Conservation (phyloP, 2,329 filamentous ascomycete genomes). For the Hypocrella siamensis region DNA sequence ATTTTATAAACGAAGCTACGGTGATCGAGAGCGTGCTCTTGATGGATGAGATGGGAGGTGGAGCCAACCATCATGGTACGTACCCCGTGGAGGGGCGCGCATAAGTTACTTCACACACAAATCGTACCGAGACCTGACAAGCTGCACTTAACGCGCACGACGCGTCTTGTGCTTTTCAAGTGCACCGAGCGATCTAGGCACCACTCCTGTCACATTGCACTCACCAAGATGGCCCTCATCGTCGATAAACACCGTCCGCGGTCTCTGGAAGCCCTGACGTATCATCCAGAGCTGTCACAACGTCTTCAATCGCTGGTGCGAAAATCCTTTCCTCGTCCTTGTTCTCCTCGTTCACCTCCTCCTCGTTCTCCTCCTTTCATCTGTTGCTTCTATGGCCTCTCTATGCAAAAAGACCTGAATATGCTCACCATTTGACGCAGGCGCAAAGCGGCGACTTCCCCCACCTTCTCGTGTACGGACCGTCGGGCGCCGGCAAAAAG, state of each 20-base stretch:
- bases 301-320: slow-evolving; percentile 67
- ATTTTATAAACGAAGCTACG: too few species aligned
- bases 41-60: too few species aligned
- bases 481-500: slow-evolving; percentile 94
- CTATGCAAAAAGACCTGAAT: too few species aligned
- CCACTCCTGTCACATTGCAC: slow-evolving; percentile 3
- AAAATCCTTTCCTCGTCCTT: not conserved
- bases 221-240: slow-evolving; percentile 44
- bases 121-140: not conserved
- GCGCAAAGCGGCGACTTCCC: slow-evolving; percentile 96
- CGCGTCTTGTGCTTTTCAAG: slow-evolving; percentile 14
- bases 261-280: slow-evolving; percentile 64
- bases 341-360: not conserved
- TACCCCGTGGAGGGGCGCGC: too few species aligned
- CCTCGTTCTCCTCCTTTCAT: not conserved
- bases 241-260: slow-evolving; percentile 60
- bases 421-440: too few species aligned
- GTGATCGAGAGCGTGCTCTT: too few species aligned
- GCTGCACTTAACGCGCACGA: slow-evolving; percentile 22
- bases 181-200: slow-evolving; percentile 9
- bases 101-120: too few species aligned
- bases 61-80: too few species aligned
- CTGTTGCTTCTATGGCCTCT: not conserved
- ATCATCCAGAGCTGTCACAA: slow-evolving; percentile 78
- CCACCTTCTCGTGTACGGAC: slow-evolving; percentile 91